These are phyloP conservation scores for Geotrichum macrosporum DNA, from an alignment of 1,139 yeast species.

Conservation along the genomic window DNA sequence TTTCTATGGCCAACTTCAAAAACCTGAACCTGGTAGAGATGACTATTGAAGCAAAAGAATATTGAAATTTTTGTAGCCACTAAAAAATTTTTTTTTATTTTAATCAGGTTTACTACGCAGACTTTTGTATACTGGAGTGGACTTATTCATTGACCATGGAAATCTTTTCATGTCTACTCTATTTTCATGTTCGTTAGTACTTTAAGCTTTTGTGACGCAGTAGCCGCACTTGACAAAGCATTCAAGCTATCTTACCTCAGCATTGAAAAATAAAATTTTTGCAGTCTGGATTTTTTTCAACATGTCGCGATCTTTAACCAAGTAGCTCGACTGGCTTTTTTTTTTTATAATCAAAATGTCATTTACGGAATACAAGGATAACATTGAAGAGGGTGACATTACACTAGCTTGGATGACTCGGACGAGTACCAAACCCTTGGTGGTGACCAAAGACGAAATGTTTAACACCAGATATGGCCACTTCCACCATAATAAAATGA, in stretches of 20 bases:
- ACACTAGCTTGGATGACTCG: conserved; percentile 84
- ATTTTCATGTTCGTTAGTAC: too few species aligned
- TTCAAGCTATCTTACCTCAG: background rate
- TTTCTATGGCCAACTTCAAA: too few species aligned
- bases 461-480: conserved; percentile 86
- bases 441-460: conserved; percentile 52
- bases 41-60: too few species aligned
- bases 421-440: conserved; percentile 70
- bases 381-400: conserved; percentile 76
- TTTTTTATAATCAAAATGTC: conserved; percentile 15
- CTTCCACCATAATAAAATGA: conserved; percentile 76
- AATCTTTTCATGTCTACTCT: too few species aligned
- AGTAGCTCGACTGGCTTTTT: background rate
- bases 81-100: too few species aligned
- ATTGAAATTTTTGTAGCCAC: too few species aligned
- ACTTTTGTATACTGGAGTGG: too few species aligned
- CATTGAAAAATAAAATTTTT: background rate
- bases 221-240: background rate
- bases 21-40: too few species aligned
- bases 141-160: too few species aligned
- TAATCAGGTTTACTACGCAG: too few species aligned
- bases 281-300: too few species aligned
- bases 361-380: conserved; percentile 49
- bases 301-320: background rate
- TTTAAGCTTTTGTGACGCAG: background rate